Conservation (phyloP, 768 basidiomycete genomes). For the Lyophyllum atratum region DNA sequence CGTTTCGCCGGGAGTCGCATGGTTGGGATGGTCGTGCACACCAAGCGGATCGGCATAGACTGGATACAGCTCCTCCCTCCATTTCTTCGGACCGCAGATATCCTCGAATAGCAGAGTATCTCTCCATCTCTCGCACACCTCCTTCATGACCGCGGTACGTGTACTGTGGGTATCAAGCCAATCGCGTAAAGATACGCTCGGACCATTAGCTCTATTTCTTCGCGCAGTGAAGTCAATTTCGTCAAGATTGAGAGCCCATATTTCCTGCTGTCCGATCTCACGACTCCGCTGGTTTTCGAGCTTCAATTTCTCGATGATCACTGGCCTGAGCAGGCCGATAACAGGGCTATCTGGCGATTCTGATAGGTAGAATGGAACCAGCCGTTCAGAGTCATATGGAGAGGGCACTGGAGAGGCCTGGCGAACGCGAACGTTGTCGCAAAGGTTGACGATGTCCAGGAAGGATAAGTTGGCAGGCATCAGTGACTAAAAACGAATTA, state of each 20-base stretch:
- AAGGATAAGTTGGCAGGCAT: slow-evolving; percentile 41
- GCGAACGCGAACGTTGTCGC: slow-evolving; percentile 67
- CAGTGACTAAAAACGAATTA: neutral
- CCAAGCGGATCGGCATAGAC: slow-evolving; percentile 74
- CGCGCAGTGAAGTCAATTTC: slow-evolving; percentile 22
- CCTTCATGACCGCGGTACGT: slow-evolving; percentile 63
- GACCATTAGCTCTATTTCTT: slow-evolving; percentile 24
- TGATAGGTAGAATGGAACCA: slow-evolving; percentile 60
- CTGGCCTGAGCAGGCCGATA: slow-evolving; percentile 61
- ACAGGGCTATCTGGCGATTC: slow-evolving; percentile 52
- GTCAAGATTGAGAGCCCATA: slow-evolving; percentile 43
- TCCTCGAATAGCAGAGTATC: slow-evolving; percentile 61
- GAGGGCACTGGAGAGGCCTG: slow-evolving; percentile 29
- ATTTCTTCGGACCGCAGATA: slow-evolving; percentile 73
- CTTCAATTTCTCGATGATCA: slow-evolving; percentile 54
- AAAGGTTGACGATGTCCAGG: slow-evolving; percentile 64
- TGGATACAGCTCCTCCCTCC: slow-evolving; percentile 86
- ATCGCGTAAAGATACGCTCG: slow-evolving; percentile 50
- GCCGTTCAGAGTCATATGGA: slow-evolving; percentile 37
- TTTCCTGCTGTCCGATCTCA: slow-evolving; percentile 27
- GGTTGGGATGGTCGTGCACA: slow-evolving; percentile 45
- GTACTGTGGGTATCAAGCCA: slow-evolving; percentile 56
- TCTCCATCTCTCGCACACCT: slow-evolving; percentile 76
- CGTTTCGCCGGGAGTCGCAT: slow-evolving; percentile 30
- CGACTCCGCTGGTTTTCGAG: slow-evolving; percentile 46